Conservation (phyloP, 805 yeast species). For the Tetrapisispora fleetii region DNA sequence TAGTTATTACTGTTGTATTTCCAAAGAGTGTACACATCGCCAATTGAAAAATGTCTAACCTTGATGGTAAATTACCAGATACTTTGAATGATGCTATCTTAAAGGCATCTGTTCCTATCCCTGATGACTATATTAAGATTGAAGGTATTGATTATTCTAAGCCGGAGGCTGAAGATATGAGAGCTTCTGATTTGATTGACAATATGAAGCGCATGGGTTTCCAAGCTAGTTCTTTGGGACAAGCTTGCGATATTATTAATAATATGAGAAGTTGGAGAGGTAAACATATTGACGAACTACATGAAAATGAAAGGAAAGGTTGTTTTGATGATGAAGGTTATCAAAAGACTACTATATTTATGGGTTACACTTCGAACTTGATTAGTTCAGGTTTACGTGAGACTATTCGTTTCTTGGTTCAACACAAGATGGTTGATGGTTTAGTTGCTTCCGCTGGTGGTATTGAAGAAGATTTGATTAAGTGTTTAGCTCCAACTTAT, state of each 20-base stretch:
- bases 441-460: conserved; percentile 98
- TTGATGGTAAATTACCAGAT: conserved; percentile 44
- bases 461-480: conserved; percentile 93
- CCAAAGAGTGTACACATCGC: too few species aligned
- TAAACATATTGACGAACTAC: conserved; percentile 53
- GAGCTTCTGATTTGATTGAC: conserved; percentile 65
- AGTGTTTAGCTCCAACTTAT: conserved; percentile 92
- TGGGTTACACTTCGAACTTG: conserved; percentile 95
- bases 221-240: conserved; percentile 80
- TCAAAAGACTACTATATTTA: conserved; percentile 81
- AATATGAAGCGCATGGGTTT: conserved; percentile 95
- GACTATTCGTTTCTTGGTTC: conserved; percentile 78
- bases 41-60: conserved; percentile 25
- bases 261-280: conserved; percentile 95
- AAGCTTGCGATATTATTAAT: conserved; percentile 87
- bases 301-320: conserved; percentile 63
- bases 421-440: conserved; percentile 89
- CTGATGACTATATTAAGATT: conserved; percentile 68
- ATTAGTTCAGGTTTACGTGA: conserved; percentile 92
- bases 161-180: conserved; percentile 63
- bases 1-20: too few species aligned
- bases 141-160: conserved; percentile 84
- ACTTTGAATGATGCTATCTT: conserved; percentile 87
- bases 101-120: conserved; percentile 76
- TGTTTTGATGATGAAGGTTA: conserved; percentile 66